Conservation (phyloP, 148 eudicot genomes). For the Euryodendron excelsum region DNA sequence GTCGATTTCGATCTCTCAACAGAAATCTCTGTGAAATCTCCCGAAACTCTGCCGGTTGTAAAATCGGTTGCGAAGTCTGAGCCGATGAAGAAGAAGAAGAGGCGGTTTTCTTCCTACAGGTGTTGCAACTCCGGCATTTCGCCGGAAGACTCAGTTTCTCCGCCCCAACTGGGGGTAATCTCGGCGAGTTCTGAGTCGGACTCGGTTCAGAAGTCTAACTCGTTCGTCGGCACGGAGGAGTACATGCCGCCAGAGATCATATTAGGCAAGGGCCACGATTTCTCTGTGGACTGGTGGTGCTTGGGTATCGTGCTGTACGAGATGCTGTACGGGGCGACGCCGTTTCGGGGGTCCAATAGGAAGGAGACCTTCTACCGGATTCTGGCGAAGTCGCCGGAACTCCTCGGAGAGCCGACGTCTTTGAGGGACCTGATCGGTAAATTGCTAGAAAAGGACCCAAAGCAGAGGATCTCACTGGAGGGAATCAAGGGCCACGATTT, state of each 20-base stretch:
- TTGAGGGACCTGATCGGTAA: constrained; percentile 70
- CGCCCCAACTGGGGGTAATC: constrained; percentile 4
- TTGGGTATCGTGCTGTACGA: constrained; percentile 65
- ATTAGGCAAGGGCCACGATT: constrained; percentile 66
- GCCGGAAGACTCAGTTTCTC: constrained; percentile 30
- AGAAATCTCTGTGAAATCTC: constrained; percentile 51
- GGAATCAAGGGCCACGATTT: constrained; percentile 77
- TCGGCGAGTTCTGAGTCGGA: constrained; percentile 29
- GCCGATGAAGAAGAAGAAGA: constrained; percentile 18
- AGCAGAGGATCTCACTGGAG: constrained; percentile 46
- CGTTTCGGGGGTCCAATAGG: constrained; percentile 64
- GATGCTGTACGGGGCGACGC: constrained; percentile 82
- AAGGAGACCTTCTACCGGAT: constrained; percentile 69
- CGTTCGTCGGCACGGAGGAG: constrained; percentile 94
- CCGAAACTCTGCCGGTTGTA: constrained; percentile 16
- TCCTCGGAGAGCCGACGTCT: constrained; percentile 75
- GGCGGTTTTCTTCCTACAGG: constrained; percentile 1
- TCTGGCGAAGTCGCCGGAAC: constrained; percentile 44
- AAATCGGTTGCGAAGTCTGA: constrained; percentile 17
- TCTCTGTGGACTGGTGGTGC: constrained; percentile 83
- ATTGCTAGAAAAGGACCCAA: constrained; percentile 64
- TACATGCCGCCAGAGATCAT: constrained; percentile 89
- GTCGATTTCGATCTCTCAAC: constrained; percentile 89
- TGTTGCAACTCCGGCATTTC: constrained; percentile 53
- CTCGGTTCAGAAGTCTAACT: constrained; percentile 54